Conservation (phyloP, 179 eudicot genomes). For the Amaranthus tricolor region DNA sequence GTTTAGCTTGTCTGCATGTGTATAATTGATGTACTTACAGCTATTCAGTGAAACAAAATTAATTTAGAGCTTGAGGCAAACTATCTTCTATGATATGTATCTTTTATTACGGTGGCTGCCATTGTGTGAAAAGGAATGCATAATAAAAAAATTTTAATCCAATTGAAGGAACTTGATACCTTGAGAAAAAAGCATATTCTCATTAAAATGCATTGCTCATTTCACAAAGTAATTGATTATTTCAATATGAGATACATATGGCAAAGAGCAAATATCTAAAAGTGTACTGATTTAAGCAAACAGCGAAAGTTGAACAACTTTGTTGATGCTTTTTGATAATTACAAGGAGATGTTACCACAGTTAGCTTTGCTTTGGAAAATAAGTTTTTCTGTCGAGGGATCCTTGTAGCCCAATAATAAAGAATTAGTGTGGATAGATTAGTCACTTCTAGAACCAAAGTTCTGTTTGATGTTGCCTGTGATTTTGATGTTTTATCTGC, state of each 20-base stretch:
- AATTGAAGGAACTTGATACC: not conserved
- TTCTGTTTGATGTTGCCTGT: not conserved
- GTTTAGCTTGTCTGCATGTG: not conserved
- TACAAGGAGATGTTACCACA: not conserved
- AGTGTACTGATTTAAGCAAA: constrained; percentile 15
- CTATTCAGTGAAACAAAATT: not conserved
- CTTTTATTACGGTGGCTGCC: not conserved
- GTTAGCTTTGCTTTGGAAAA: constrained; percentile 4
- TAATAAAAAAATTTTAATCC: not conserved
- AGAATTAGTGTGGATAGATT: not conserved
- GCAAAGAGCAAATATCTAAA: constrained; percentile 16
- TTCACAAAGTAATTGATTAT: not conserved
- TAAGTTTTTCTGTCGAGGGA: constrained; percentile 12
- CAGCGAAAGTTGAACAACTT: constrained; percentile 20
- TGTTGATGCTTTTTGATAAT: constrained; percentile 16
- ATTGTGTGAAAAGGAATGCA: not conserved
- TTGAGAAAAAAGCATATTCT: not conserved
- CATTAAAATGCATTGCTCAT: constrained; percentile 10
- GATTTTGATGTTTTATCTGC: not conserved
- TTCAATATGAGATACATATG: not conserved
- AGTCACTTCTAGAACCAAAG: not conserved
- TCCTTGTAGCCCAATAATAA: constrained; percentile 16
- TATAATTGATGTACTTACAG: not conserved
- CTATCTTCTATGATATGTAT: not conserved
- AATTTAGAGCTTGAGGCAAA: not conserved